Percentiles rank a stretch among this genome's conserved stretches.
phyloP scores from a whole-genome alignment of 345 rosid genomes.

The Citrus inodora region DNA sequence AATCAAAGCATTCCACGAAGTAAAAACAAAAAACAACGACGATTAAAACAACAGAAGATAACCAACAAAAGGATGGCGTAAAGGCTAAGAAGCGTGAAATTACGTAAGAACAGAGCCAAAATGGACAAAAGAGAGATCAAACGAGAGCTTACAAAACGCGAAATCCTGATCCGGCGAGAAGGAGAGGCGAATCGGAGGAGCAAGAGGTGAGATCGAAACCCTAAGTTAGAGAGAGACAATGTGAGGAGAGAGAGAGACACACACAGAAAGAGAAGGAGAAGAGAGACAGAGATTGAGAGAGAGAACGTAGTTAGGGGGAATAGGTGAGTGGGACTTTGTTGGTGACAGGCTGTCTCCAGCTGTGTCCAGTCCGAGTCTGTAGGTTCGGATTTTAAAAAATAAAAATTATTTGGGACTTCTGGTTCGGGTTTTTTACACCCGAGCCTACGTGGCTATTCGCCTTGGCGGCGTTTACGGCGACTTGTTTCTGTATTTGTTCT shows the following conservation, averaged over 20 bases:
- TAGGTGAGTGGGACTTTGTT: slow-evolving; percentile 85
- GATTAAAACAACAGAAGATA: neutral
- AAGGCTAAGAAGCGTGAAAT: neutral
- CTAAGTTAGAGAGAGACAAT: slow-evolving; percentile 18
- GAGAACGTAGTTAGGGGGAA: slow-evolving; percentile 38
- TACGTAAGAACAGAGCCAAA: neutral
- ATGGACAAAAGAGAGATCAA: slow-evolving; percentile 2
- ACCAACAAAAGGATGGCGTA: neutral
- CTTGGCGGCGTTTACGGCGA: slow-evolving; percentile 42
- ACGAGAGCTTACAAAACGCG: neutral
- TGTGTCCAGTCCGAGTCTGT: slow-evolving; percentile 49
- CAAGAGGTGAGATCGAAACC: slow-evolving; percentile 30
- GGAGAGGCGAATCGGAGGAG: neutral
- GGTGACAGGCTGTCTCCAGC: slow-evolving; percentile 99
- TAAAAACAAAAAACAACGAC: neutral
- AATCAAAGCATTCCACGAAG: slow-evolving; percentile 10
- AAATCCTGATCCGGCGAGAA: neutral
- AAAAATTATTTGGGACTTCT: neutral
- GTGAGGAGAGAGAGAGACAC: neutral
- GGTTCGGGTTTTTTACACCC: slow-evolving; percentile 18
- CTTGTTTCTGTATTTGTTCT: slow-evolving; percentile 19
- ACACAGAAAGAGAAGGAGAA: slow-evolving; percentile 6
- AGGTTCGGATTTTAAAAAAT: slow-evolving; percentile 32
- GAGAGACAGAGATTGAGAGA: slow-evolving; percentile 11
- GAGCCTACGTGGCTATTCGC: slow-evolving; percentile 36